Evolutionary conservation across 2,329 filamentous ascomycete species (phyloP), one percentile per base, ranked within the genome.

Genomic region (Xylaria sp.): DNA sequence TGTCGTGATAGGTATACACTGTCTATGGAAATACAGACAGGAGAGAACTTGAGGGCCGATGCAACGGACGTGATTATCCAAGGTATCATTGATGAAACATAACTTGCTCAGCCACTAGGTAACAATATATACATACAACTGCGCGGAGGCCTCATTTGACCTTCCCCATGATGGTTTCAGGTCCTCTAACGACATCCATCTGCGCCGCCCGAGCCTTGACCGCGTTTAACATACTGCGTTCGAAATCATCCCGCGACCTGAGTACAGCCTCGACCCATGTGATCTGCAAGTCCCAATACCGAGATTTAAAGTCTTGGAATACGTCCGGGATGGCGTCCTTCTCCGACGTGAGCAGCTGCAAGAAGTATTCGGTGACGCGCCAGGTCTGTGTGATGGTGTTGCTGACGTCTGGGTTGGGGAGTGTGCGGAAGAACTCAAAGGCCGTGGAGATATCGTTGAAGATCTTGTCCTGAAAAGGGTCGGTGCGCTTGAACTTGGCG

Each of bases 181-280:
- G 78, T 0, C 92, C 93, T 65, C 93, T 85, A 64, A 90, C 89
- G 1, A 93, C 88, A 61, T 90, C 88, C 68, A 96, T 85, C 76
- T 92, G 91, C 7, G 92, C 93, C n/a, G 93, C 94, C 74, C 89
- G 87, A 2, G 88, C 87, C 82, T 98, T 98, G 49, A 98, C 90
- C 17, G 87, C 85, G 73, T 92, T 95, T 66, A 98, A 77, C 91
- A 98, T 92, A 62, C 86, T 85, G 68, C 94, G 84, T 76, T 98
- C 95, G 78, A 96, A 98, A 79, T 99, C 95, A 76, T 99, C 95
- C 68, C 96, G 83, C 1, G 88, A 84, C 68, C 93, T 85, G 66
- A 99, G 74, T 48, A 97, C 94, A 6, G 91, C 90, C 81, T 99
- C 96, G 7, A 99, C 93, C 95, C 95, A 99, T 46, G 88, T 90